phyloP scores from a whole-genome alignment of 208 protist genomes.

The Acanthamoeba healyi region DNA sequence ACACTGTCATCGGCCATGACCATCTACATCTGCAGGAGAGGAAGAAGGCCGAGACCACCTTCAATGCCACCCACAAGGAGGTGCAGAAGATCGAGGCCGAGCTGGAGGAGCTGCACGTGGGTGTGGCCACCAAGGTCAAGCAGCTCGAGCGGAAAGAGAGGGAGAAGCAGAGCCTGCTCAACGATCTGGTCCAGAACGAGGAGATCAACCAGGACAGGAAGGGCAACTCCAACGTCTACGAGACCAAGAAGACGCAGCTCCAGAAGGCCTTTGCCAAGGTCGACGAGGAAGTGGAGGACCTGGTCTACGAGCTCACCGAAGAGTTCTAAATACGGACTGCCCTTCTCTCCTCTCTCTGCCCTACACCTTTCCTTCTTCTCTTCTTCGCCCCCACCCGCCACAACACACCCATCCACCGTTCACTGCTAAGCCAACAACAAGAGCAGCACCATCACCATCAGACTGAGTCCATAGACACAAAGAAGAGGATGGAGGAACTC shows the following conservation, averaged over 20 bases:
- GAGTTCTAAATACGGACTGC: background rate
- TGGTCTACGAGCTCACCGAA: background rate
- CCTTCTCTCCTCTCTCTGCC: too few species aligned
- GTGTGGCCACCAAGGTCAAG: background rate
- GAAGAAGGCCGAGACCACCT: background rate
- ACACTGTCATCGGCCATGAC: too few species aligned
- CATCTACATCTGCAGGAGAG: background rate
- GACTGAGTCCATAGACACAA: too few species aligned
- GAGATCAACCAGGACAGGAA: background rate
- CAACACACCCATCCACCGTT: too few species aligned
- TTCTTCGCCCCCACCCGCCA: too few species aligned
- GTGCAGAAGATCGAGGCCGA: background rate
- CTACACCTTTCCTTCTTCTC: too few species aligned
- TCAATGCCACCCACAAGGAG: background rate
- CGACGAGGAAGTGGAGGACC: constrained; percentile 3
- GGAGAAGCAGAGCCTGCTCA: constrained; percentile 30
- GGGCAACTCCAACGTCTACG: constrained; percentile 19
- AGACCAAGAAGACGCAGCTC: background rate
- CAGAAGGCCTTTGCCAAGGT: background rate
- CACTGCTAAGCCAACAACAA: too few species aligned
- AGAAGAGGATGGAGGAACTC: too few species aligned
- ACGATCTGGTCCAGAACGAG: background rate
- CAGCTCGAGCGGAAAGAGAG: constrained; percentile 49
- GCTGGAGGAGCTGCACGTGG: constrained; percentile 46
- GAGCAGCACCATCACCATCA: too few species aligned